phyloP scores from a whole-genome alignment of 257 asterid species.

The Nicotiana tabacum region DNA sequence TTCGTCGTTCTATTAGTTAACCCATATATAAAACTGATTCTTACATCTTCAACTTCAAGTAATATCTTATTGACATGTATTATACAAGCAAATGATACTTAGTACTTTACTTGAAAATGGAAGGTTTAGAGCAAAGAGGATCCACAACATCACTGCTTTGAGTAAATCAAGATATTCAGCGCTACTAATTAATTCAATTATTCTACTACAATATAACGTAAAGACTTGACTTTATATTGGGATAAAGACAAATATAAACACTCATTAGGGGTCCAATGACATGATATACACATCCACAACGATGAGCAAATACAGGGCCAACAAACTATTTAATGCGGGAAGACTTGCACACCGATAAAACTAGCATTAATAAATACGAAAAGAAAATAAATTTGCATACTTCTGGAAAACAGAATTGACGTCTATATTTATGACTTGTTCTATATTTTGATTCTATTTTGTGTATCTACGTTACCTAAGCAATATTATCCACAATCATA shows the following conservation, averaged over 20 bases:
- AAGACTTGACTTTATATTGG: background rate
- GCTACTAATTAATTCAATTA: background rate
- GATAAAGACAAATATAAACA: background rate
- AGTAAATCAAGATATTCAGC: background rate
- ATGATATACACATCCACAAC: background rate
- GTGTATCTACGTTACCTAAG: background rate
- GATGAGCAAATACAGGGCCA: too few species aligned
- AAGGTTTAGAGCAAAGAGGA: background rate
- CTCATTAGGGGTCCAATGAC: background rate
- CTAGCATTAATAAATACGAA: background rate
- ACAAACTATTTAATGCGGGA: background rate
- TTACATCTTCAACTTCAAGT: background rate
- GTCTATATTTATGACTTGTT: background rate
- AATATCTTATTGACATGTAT: background rate
- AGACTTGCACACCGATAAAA: background rate
- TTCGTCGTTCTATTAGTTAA: background rate
- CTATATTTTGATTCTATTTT: background rate
- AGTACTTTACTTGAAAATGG: background rate
- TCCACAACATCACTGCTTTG: background rate
- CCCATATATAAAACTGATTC: background rate
- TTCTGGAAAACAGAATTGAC: background rate
- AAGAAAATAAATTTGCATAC: background rate
- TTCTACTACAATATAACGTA: background rate
- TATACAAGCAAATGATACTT: background rate
- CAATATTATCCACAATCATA: background rate